Evolutionary conservation across 495 filamentous ascomycete genomes (phyloP).

Genomic region (Annulohypoxylon maeteangense): DNA sequence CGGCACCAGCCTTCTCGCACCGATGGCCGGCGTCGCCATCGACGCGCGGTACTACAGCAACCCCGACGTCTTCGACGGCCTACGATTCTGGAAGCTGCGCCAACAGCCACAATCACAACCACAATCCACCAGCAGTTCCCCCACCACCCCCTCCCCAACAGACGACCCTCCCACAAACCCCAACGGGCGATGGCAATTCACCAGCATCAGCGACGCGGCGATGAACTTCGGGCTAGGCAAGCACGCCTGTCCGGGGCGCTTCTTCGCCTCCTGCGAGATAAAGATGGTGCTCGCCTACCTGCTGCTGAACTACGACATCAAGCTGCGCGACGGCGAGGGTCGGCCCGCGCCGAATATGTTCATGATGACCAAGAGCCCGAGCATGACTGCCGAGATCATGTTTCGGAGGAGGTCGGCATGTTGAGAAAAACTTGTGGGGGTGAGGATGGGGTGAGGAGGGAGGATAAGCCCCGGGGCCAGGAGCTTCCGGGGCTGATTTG

Average conservation of each 20-base stretch:
- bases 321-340: conserved; percentile 52
- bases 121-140: neutral
- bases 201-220: conserved; percentile 54
- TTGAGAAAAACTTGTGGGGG: no score
- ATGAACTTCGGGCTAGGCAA: conserved; percentile 65
- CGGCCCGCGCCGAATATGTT: conserved; percentile 51
- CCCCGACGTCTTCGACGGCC: conserved; percentile 62
- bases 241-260: conserved; percentile 65
- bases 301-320: conserved; percentile 60
- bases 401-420: conserved; percentile 44
- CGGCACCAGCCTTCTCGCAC: conserved; percentile 51
- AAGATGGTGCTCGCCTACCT: conserved; percentile 58
- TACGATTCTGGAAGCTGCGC: conserved; percentile 62
- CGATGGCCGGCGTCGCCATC: conserved; percentile 48
- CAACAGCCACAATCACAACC: conserved; percentile 47
- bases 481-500: conserved; percentile 28
- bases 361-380: conserved; percentile 51
- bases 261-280: conserved; percentile 63
- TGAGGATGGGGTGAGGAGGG: neutral
- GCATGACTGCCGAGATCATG: conserved; percentile 46
- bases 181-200: conserved; percentile 53
- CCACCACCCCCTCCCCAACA: neutral
- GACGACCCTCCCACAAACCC: neutral
- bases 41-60: conserved; percentile 50
- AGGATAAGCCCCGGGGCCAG: conserved; percentile 31